Percentiles rank a stretch among this genome's conserved stretches.
These are phyloP conservation scores for Immersiella caudata DNA, from an alignment of 495 filamentous ascomycete genomes.

Conservation along the genomic window DNA sequence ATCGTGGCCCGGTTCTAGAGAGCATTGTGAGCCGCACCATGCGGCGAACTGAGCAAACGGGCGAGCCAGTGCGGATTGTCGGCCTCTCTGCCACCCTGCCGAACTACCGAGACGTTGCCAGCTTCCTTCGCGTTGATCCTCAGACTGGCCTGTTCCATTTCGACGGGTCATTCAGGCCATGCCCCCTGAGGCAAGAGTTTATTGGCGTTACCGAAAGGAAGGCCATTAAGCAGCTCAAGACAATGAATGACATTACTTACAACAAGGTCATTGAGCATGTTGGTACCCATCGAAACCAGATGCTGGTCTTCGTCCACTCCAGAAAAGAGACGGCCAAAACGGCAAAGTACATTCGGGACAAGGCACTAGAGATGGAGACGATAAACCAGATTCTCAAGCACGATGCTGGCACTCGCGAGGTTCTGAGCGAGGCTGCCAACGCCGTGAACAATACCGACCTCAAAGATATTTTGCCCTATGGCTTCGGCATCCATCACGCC, in stretches of 20 bases:
- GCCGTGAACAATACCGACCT: conserved; percentile 82
- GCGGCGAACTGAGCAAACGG: conserved; percentile 87
- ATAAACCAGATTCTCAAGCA: conserved; percentile 94
- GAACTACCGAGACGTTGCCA: conserved; percentile 96
- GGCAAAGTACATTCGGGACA: conserved; percentile 92
- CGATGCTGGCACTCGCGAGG: conserved; percentile 89
- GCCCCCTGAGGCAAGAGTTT: conserved; percentile 93
- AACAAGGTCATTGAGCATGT: conserved; percentile 98
- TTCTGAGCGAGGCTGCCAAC: conserved; percentile 82
- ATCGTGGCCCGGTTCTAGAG: conserved; percentile 94
- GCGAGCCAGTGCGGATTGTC: conserved; percentile 85
- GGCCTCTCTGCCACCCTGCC: conserved; percentile 94
- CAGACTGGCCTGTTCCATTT: conserved; percentile 91
- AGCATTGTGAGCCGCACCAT: conserved; percentile 96
- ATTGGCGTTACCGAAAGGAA: conserved; percentile 98
- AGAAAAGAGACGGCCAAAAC: conserved; percentile 98
- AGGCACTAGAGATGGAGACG: conserved; percentile 91
- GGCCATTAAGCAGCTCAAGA: conserved; percentile 97
- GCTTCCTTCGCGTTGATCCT: conserved; percentile 89
- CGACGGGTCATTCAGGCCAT: conserved; percentile 90
- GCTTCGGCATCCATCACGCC: conserved; percentile 97
- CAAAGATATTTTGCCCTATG: conserved; percentile 94
- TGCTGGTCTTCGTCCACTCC: conserved; percentile 98
- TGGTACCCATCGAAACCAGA: conserved; percentile 85
- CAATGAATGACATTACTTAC: conserved; percentile 99